A percentile compares a stretch with the other conserved stretches of the same genome.
Conservation (phyloP, 2,329 filamentous ascomycete genomes). For the Malbranchea zuffiana region DNA sequence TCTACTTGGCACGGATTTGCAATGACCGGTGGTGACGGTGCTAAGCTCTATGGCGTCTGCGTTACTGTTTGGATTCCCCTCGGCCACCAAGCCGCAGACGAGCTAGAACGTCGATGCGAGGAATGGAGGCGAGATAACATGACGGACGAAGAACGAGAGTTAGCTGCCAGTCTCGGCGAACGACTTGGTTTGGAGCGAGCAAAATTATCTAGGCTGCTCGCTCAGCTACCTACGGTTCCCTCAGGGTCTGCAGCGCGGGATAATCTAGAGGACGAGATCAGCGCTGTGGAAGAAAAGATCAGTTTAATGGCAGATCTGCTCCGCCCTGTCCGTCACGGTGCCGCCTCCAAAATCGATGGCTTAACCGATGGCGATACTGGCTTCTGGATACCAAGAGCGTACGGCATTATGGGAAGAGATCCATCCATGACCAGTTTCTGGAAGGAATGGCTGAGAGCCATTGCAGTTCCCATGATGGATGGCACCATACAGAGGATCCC, state of each 20-base stretch:
- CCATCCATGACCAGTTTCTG: conserved; percentile 76
- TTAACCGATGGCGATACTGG: conserved; percentile 91
- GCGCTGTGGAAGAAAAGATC: conserved; percentile 93
- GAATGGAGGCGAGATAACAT: conserved; percentile 85
- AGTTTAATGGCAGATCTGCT: conserved; percentile 92
- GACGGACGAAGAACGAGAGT: conserved; percentile 91
- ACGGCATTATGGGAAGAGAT: conserved; percentile 83
- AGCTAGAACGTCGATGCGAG: conserved; percentile 63
- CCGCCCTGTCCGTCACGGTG: conserved; percentile 81
- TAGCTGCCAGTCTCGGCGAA: conserved; percentile 84
- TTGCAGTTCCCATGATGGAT: conserved; percentile 92
- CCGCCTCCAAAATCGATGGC: conserved; percentile 93
- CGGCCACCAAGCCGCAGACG: conserved; percentile 67
- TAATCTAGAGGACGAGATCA: conserved; percentile 83
- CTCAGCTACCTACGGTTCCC: conserved; percentile 65
- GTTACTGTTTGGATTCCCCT: conserved; percentile 89
- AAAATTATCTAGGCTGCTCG: conserved; percentile 76
- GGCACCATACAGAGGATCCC: conserved; percentile 73
- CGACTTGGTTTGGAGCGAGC: conserved; percentile 78
- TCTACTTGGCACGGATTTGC: conserved; percentile 99
- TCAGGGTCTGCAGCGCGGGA: conserved; percentile 77
- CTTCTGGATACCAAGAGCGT: conserved; percentile 88
- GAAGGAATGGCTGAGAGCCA: conserved; percentile 95
- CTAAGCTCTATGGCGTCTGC: conserved; percentile 83
- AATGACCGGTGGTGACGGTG: conserved; percentile 89